phyloP scores from a whole-genome alignment of 345 rosid genomes.

The Heritiera littoralis region DNA sequence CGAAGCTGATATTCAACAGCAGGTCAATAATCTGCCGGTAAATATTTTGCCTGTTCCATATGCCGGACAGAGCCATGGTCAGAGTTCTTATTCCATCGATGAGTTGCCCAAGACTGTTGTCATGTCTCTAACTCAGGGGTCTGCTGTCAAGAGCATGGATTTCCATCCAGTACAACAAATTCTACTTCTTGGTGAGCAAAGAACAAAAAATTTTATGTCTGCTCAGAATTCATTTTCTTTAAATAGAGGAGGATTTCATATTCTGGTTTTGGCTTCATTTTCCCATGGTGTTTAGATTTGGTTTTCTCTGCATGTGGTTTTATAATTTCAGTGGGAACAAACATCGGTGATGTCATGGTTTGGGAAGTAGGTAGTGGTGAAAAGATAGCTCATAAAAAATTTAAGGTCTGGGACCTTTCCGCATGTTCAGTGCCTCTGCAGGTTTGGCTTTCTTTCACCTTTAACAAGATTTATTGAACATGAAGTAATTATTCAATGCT shows the following conservation, averaged over 20 bases:
- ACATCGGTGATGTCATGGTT: slow-evolving; percentile 62
- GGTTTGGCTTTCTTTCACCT: slow-evolving; percentile 43
- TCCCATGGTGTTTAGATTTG: background rate
- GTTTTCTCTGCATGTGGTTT: slow-evolving; percentile 17
- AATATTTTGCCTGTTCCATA: slow-evolving; percentile 69
- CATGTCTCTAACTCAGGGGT: slow-evolving; percentile 61
- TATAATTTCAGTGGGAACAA: slow-evolving; percentile 73
- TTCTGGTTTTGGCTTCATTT: background rate
- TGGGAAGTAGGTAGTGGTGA: slow-evolving; percentile 79
- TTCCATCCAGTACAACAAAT: slow-evolving; percentile 82
- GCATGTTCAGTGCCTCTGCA: slow-evolving; percentile 59
- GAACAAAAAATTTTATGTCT: background rate
- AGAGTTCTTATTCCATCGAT: slow-evolving; percentile 67
- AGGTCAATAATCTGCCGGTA: slow-evolving; percentile 73
- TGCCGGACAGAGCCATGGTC: slow-evolving; percentile 68
- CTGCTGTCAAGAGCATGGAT: slow-evolving; percentile 85
- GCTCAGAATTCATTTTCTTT: background rate
- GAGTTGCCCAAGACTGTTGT: slow-evolving; percentile 77
- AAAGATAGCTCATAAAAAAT: slow-evolving; percentile 55
- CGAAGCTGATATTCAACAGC: slow-evolving; percentile 18
- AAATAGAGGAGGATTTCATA: background rate
- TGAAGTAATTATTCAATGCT: slow-evolving; percentile 13
- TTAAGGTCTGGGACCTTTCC: slow-evolving; percentile 67
- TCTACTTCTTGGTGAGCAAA: slow-evolving; percentile 70
- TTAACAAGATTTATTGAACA: slow-evolving; percentile 17